Evolutionary conservation across 352 stramenopile genomes (phyloP).

Genomic region (Saprolegnia parasitica): DNA sequence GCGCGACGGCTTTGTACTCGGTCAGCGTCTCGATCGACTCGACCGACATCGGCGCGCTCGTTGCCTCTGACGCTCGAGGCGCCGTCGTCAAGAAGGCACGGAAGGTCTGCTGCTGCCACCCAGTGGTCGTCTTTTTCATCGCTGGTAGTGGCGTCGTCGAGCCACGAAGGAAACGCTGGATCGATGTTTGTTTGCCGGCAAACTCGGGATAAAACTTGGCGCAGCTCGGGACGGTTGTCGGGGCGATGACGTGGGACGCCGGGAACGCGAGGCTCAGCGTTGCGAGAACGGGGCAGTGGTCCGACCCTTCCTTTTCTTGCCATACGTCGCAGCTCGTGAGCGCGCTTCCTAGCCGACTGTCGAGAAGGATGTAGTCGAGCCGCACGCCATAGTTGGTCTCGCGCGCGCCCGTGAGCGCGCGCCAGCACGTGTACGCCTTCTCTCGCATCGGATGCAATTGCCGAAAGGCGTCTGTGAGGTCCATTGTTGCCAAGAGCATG

Average conservation of each 20-base stretch:
- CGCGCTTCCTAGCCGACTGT: conserved; percentile 36
- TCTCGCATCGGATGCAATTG: conserved; percentile 61
- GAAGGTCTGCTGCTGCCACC: conserved; percentile 9
- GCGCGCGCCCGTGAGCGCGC: conserved; percentile 69
- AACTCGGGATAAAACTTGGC: conserved; percentile 74
- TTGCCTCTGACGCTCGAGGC: background rate
- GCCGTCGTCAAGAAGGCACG: background rate
- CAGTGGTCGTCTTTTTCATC: background rate
- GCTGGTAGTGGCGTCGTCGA: conserved; percentile 11
- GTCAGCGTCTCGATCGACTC: conserved; percentile 13
- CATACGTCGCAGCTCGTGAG: conserved; percentile 45
- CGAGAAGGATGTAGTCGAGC: conserved; percentile 88
- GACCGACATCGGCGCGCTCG: background rate
- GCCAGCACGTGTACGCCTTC: conserved; percentile 89
- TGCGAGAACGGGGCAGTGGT: conserved; percentile 74
- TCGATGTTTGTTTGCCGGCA: conserved; percentile 59
- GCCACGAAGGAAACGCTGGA: conserved; percentile 23
- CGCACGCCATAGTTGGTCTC: conserved; percentile 89
- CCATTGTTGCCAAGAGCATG: background rate
- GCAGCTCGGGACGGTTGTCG: conserved; percentile 47
- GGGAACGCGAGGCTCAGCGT: conserved; percentile 37
- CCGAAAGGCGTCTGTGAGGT: conserved; percentile 61
- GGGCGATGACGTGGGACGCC: background rate
- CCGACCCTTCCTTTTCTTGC: conserved; percentile 53
- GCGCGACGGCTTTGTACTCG: conserved; percentile 13